Percentiles rank a stretch among this genome's conserved stretches.
These are phyloP conservation scores for Pseudodiploospora longispora DNA, from an alignment of 2,329 filamentous ascomycete species.

Conservation along the genomic window DNA sequence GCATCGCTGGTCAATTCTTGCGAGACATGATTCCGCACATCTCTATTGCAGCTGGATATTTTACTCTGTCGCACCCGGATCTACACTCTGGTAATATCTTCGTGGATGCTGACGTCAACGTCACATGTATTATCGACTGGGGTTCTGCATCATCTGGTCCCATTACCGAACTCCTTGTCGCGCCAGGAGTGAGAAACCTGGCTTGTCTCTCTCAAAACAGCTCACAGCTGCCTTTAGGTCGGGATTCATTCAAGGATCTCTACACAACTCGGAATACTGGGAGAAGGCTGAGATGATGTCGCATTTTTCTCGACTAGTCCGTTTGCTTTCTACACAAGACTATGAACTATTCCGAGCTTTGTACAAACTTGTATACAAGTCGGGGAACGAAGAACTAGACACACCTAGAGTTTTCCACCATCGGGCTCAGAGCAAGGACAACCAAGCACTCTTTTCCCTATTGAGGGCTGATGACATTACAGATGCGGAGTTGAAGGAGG, in stretches of 20 bases:
- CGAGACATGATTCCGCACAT: slow-evolving; percentile 14
- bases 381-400: not conserved
- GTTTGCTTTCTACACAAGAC: slow-evolving; percentile 13
- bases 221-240: slow-evolving; percentile 8
- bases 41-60: not conserved
- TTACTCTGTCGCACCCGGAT: slow-evolving; percentile 15
- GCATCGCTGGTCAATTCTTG: slow-evolving; percentile 12
- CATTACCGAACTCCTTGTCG: slow-evolving; percentile 10
- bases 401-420: slow-evolving; percentile 9
- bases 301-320: slow-evolving; percentile 10
- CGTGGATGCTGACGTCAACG: slow-evolving; percentile 16
- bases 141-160: slow-evolving; percentile 12
- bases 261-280: slow-evolving; percentile 1
- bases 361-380: slow-evolving; percentile 8
- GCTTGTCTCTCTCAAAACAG: slow-evolving; percentile 1
- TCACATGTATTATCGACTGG: slow-evolving; percentile 19
- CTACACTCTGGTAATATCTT: slow-evolving; percentile 18
- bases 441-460: not conserved
- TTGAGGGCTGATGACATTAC: not conserved
- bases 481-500: not conserved
- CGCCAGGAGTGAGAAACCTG: slow-evolving; percentile 5
- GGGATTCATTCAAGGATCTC: slow-evolving; percentile 1
- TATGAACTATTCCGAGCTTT: slow-evolving; percentile 7
- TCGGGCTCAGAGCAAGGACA: not conserved
- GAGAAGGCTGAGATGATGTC: slow-evolving; percentile 7